These are phyloP conservation scores for Juglanconis oblonga DNA, from an alignment of 2,329 filamentous ascomycete genomes.

Conservation along the genomic window DNA sequence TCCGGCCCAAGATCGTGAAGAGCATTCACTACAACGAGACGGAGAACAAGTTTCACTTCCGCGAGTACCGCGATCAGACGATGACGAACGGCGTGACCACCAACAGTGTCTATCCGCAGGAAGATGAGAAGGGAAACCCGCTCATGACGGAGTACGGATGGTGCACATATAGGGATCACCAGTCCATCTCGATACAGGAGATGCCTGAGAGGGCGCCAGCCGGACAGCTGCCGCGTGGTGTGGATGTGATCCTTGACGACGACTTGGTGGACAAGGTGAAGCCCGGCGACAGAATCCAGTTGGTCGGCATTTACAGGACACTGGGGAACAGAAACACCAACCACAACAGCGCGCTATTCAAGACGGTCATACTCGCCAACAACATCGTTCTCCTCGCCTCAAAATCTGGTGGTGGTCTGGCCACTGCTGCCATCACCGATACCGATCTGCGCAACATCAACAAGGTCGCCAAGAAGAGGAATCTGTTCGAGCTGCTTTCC, in stretches of 20 bases:
- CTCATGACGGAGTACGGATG: slow-evolving; percentile 94
- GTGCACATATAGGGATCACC: slow-evolving; percentile 92
- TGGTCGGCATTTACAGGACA: slow-evolving; percentile 94
- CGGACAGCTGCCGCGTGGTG: slow-evolving; percentile 89
- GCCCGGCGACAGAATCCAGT: slow-evolving; percentile 90
- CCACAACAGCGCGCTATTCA: slow-evolving; percentile 88
- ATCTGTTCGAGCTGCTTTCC: slow-evolving; percentile 87
- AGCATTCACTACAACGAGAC: slow-evolving; percentile 95
- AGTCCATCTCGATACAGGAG: slow-evolving; percentile 97
- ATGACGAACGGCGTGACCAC: slow-evolving; percentile 92
- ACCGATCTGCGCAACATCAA: slow-evolving; percentile 99
- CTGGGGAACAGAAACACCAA: slow-evolving; percentile 92
- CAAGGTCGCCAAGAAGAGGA: slow-evolving; percentile 91
- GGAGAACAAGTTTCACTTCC: slow-evolving; percentile 80
- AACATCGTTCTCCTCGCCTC: slow-evolving; percentile 93
- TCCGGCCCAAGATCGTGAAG: slow-evolving; percentile 95
- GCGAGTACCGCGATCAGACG: slow-evolving; percentile 93
- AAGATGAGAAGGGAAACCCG: slow-evolving; percentile 90
- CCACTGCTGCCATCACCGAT: slow-evolving; percentile 88
- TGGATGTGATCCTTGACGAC: slow-evolving; percentile 95
- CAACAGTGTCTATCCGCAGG: slow-evolving; percentile 88
- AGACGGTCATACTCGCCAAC: slow-evolving; percentile 90
- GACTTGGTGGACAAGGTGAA: slow-evolving; percentile 94
- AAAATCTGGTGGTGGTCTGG: slow-evolving; percentile 92
- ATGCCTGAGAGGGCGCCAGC: slow-evolving; percentile 97